A percentile compares a stretch with the other conserved stretches of the same genome.
Evolutionary conservation across 2,329 filamentous ascomycete species (phyloP).

Genomic region (Hirsutella minnesotensis): DNA sequence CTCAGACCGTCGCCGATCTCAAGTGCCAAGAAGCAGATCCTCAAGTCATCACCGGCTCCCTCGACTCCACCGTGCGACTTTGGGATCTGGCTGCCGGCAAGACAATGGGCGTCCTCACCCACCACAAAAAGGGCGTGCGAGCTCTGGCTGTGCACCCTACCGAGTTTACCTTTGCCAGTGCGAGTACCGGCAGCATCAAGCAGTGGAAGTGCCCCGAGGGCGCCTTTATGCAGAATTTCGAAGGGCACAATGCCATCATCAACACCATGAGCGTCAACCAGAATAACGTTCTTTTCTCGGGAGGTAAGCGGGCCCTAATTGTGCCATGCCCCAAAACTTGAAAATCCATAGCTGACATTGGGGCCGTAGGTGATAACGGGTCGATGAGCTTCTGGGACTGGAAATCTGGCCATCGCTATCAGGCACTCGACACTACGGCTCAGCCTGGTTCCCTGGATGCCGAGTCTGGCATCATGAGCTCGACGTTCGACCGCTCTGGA

Average conservation of each 20-base stretch:
- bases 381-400: constrained; percentile 98
- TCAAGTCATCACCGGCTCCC: constrained; percentile 85
- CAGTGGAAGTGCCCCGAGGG: constrained; percentile 99
- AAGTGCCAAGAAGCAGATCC: constrained; percentile 94
- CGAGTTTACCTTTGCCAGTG: constrained; percentile 93
- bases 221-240: constrained; percentile 98
- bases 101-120: constrained; percentile 88
- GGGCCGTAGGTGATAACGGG: constrained; percentile 61
- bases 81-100: constrained; percentile 97
- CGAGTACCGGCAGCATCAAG: constrained; percentile 88
- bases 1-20: constrained; percentile 77
- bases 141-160: constrained; percentile 73
- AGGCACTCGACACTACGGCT: constrained; percentile 78
- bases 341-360: background rate
- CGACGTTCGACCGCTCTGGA: constrained; percentile 82
- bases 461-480: constrained; percentile 89
- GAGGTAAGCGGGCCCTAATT: constrained; percentile 33
- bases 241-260: constrained; percentile 92
- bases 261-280: constrained; percentile 90
- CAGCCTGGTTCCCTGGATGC: constrained; percentile 91
- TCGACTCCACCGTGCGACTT: constrained; percentile 81
- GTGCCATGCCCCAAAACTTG: too few relatives aligned
- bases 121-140: constrained; percentile 96
- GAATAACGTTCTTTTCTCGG: constrained; percentile 89
- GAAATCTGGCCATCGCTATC: constrained; percentile 91